Conservation (phyloP, 768 basidiomycete species). For the Rhodocollybia butyracea region DNA sequence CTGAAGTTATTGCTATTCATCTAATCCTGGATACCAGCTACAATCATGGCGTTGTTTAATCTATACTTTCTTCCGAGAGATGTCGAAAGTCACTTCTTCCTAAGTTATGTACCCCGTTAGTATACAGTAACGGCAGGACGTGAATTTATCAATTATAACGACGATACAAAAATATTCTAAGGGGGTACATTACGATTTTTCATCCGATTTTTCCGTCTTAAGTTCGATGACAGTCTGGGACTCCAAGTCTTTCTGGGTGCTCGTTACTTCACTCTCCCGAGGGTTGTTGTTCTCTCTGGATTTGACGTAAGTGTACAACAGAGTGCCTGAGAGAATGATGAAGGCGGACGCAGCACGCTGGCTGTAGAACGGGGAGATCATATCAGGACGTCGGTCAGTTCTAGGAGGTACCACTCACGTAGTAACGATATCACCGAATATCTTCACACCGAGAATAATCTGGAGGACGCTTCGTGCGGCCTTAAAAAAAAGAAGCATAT, state of each 20-base stretch:
- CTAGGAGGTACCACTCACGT: conserved; percentile 34
- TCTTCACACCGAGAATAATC: conserved; percentile 60
- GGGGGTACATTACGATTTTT: neutral
- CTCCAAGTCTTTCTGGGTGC: conserved; percentile 1
- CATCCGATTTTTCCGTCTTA: neutral
- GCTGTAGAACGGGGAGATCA: conserved; percentile 23
- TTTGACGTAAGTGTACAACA: conserved; percentile 66
- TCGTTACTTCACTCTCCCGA: neutral
- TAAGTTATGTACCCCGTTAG: too few species aligned
- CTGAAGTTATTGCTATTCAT: too few species aligned
- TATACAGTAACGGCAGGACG: too few species aligned
- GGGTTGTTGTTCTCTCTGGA: conserved; percentile 39
- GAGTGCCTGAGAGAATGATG: conserved; percentile 62
- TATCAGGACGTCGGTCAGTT: neutral
- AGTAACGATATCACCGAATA: conserved; percentile 68
- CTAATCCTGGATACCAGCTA: too few species aligned
- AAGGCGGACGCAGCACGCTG: conserved; percentile 59
- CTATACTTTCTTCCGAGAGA: too few species aligned
- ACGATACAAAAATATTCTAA: neutral
- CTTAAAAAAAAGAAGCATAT: conserved; percentile 24
- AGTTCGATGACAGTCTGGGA: neutral
- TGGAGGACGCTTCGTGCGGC: conserved; percentile 80
- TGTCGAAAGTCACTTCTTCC: too few species aligned
- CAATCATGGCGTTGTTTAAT: too few species aligned
- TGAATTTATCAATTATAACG: neutral